Conservation (phyloP, 2,329 filamentous ascomycete species). For the Fusarium bactridioides region DNA sequence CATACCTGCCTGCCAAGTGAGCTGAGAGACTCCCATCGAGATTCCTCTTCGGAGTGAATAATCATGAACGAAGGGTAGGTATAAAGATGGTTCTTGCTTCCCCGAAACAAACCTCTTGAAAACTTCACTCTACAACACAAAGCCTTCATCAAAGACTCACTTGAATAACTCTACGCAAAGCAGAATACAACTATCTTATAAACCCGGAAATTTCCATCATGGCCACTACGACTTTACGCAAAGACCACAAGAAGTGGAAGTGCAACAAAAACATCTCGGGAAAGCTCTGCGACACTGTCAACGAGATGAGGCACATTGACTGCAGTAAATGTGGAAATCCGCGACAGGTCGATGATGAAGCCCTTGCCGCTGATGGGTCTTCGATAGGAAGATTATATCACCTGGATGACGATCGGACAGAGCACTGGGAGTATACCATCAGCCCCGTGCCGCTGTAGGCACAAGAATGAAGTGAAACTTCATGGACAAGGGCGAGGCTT, state of each 20-base stretch:
- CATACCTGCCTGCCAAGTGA: rapidly evolving
- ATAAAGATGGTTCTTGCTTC: rapidly evolving
- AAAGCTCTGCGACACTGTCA: not conserved
- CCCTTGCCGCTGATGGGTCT: not conserved
- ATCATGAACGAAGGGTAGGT: rapidly evolving
- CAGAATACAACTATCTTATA: rapidly evolving
- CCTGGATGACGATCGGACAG: not conserved
- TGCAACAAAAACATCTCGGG: not conserved
- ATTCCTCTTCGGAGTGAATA: rapidly evolving
- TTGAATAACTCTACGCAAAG: rapidly evolving
- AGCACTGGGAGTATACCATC: not conserved
- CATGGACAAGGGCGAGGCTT: too few species aligned
- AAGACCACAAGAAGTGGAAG: conserved; percentile 17
- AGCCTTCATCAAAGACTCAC: rapidly evolving
- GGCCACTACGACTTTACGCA: not conserved
- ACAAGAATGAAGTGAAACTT: too few species aligned
- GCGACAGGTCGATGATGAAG: not conserved
- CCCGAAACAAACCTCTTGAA: rapidly evolving
- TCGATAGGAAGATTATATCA: not conserved
- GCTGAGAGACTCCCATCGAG: not conserved
- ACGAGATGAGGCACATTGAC: not conserved
- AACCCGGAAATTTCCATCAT: not conserved
- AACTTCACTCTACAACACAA: not conserved
- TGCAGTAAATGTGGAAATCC: not conserved
- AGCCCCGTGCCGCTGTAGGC: not conserved